Percentiles rank a stretch among this genome's conserved stretches.
Evolutionary conservation across 352 stramenopile species (phyloP).

Genomic region (Phytophthora uliginosa): DNA sequence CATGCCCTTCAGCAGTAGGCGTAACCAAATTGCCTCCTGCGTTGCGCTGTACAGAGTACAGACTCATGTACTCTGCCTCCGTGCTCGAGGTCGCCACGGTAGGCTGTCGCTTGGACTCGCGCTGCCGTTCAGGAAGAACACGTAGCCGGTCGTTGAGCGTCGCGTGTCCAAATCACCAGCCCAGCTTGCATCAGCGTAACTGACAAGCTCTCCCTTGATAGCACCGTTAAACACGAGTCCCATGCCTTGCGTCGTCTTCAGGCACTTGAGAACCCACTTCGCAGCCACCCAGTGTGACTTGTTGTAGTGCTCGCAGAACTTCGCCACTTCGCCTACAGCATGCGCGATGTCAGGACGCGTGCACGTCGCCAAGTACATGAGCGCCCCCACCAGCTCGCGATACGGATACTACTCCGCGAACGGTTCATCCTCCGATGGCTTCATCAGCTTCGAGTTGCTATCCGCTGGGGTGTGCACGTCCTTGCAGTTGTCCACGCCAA

Average conservation of each 20-base stretch:
- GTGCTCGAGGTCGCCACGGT: not conserved
- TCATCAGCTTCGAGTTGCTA: slow-evolving; percentile 11
- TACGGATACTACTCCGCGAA: slow-evolving; percentile 9
- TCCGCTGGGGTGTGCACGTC: slow-evolving; percentile 6
- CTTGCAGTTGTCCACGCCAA: slow-evolving; percentile 4
- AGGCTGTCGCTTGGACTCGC: not conserved
- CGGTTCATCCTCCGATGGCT: not conserved
- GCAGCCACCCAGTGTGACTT: not conserved
- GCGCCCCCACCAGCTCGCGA: slow-evolving; percentile 2
- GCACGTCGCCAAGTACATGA: slow-evolving; percentile 13
- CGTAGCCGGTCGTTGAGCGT: not conserved
- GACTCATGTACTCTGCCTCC: slow-evolving; percentile 1
- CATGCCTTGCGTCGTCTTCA: slow-evolving; percentile 2
- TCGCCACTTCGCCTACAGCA: not conserved
- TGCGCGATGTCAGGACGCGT: slow-evolving; percentile 1
- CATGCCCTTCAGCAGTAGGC: no score
- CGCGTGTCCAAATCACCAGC: not conserved
- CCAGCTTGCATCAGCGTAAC: not conserved
- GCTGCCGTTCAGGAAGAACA: slow-evolving; percentile 1
- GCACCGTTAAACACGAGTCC: slow-evolving; percentile 1
- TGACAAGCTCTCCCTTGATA: not conserved
- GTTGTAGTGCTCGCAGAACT: not conserved
- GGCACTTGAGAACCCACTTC: not conserved
- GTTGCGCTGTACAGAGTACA: not conserved
- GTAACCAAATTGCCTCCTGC: no score